Percentiles rank a stretch among this genome's conserved stretches.
Evolutionary conservation across 768 basidiomycete species (phyloP).

Genomic region (Suillus tomentosus): DNA sequence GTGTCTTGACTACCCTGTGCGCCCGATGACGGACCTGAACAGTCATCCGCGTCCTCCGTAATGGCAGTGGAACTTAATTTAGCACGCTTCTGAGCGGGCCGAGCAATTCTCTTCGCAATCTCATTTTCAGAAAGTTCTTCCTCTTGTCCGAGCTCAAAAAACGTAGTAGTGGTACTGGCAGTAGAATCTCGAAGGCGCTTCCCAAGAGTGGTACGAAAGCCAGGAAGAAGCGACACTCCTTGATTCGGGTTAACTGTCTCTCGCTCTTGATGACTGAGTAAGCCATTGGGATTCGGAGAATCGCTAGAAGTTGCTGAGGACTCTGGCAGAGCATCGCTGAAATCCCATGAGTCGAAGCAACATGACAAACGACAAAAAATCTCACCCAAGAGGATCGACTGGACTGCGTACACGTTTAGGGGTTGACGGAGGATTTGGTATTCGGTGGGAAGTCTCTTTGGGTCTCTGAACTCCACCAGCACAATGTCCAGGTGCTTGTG

Average conservation of each 20-base stretch:
- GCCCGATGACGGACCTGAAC: conserved; percentile 14
- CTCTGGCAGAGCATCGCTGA: conserved; percentile 24
- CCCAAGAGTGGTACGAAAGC: conserved; percentile 54
- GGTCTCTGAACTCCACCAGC: conserved; percentile 12
- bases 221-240: conserved; percentile 31
- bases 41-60: conserved; percentile 27
- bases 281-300: conserved; percentile 23
- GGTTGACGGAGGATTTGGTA: conserved; percentile 34
- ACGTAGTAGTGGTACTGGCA: conserved; percentile 43
- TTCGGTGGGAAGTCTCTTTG: conserved; percentile 22
- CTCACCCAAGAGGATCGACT: conserved; percentile 27
- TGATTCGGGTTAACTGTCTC: conserved; percentile 19
- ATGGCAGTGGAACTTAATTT: conserved; percentile 33
- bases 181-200: conserved; percentile 63
- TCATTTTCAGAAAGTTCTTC: conserved; percentile 40
- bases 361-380: conserved; percentile 9
- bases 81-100: conserved; percentile 55
- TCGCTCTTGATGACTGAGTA: conserved; percentile 3
- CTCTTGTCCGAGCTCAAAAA: conserved; percentile 45
- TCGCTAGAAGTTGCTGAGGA: conserved; percentile 25
- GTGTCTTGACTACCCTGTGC: conserved; percentile 21
- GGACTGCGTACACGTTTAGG: conserved; percentile 37
- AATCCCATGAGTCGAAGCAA: conserved; percentile 16
- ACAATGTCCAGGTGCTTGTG: conserved; percentile 18
- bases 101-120: conserved; percentile 38